Evolutionary conservation across 345 rosid species (phyloP).

Genomic region (Arabidopsis arenosa): DNA sequence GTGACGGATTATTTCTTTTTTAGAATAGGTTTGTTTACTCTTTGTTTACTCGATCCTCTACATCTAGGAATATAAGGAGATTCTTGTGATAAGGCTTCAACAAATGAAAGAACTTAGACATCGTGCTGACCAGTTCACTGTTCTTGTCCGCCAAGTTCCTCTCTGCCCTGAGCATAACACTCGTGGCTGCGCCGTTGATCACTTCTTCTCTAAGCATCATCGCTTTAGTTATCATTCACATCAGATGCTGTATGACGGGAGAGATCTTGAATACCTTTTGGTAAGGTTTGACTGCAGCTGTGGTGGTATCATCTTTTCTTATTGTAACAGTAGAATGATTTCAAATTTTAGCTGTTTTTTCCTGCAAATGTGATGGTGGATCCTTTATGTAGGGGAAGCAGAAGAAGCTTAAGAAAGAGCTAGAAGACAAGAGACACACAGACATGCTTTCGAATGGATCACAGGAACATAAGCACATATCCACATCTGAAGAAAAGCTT

Average conservation of each 20-base stretch:
- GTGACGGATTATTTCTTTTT: constrained; percentile 29
- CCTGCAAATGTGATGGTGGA: not conserved
- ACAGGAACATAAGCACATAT: constrained; percentile 44
- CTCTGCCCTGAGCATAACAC: constrained; percentile 63
- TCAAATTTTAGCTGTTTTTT: not conserved
- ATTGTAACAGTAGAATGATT: too few relatives aligned
- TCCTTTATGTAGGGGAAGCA: constrained; percentile 61
- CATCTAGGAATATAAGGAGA: constrained; percentile 79
- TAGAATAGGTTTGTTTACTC: constrained; percentile 47
- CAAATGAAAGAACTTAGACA: constrained; percentile 56
- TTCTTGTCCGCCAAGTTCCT: constrained; percentile 81
- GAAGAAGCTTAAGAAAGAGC: constrained; percentile 52
- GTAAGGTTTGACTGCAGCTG: constrained; percentile 57
- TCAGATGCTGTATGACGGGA: constrained; percentile 74
- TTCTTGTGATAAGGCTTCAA: constrained; percentile 65
- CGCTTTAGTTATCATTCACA: constrained; percentile 64
- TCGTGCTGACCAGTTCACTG: constrained; percentile 77
- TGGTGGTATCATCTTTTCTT: not conserved
- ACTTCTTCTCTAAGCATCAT: constrained; percentile 80
- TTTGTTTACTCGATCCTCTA: too few relatives aligned
- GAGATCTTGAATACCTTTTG: constrained; percentile 59
- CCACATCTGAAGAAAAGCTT: constrained; percentile 65
- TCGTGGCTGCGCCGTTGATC: constrained; percentile 68
- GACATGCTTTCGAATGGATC: constrained; percentile 41
- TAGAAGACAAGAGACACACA: constrained; percentile 52